Evolutionary conservation across 1,139 yeast genomes (phyloP).

Genomic region (Saccharomyces pastorianus): DNA sequence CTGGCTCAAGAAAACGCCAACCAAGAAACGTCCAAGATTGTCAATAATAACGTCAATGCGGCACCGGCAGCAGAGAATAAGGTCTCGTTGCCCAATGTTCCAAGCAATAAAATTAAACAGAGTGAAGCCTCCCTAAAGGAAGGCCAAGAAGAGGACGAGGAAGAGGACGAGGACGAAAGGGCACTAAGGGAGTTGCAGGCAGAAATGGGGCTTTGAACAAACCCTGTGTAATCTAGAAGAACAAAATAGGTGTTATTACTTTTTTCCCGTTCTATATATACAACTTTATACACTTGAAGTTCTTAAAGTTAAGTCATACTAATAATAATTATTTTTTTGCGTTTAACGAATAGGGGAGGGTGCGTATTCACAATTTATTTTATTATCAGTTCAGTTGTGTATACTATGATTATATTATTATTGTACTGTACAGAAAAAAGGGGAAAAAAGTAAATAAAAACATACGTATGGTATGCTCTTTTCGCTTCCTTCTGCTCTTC

Average conservation of each 20-base stretch:
- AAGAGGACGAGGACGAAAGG: slow-evolving; percentile 80
- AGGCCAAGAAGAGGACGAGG: slow-evolving; percentile 33
- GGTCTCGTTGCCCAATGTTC: slow-evolving; percentile 38
- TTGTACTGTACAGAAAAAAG: not conserved
- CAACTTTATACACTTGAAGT: not conserved
- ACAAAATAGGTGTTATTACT: not conserved
- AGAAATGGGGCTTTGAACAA: slow-evolving; percentile 75
- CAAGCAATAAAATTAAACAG: slow-evolving; percentile 20
- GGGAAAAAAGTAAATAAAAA: not conserved
- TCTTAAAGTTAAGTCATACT: not conserved
- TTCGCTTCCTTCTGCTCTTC: not conserved
- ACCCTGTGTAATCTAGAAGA: not conserved
- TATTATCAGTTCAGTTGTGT: not conserved
- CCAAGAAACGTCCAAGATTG: slow-evolving; percentile 29
- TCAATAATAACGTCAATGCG: slow-evolving; percentile 14
- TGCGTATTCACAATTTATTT: not conserved
- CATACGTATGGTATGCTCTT: not conserved
- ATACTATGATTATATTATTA: not conserved
- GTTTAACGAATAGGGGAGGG: not conserved
- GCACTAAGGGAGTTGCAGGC: slow-evolving; percentile 86
- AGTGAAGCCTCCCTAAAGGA: slow-evolving; percentile 4
- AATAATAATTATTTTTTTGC: slow-evolving; percentile 4
- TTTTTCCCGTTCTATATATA: not conserved
- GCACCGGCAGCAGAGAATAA: slow-evolving; percentile 7
- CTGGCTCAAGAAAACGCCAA: slow-evolving; percentile 75